Evolutionary conservation across 2,329 filamentous ascomycete species (phyloP), one percentile per base, ranked within the genome.

Genomic region (Exutisphaerella laricina): DNA sequence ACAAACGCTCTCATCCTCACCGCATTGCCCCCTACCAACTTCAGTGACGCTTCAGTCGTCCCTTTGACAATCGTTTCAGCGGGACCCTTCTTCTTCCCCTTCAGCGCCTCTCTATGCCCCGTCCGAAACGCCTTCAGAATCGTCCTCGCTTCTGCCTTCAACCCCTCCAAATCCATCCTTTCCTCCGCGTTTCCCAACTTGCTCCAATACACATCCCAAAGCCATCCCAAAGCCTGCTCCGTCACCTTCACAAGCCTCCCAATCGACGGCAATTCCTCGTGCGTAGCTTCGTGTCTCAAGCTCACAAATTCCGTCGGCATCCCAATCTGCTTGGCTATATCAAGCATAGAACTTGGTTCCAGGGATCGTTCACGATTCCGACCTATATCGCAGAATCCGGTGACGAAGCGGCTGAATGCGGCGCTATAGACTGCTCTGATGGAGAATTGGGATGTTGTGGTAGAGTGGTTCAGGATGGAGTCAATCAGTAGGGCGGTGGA

Each of bases 201-300:
- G 9, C 59, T 66, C 89, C 89, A 97, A 69, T 94, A 96, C 63
- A 86, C 86, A 40, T 81, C 75, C 86, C 87, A 95, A 39, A 96
- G 80, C 89, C 89, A 96, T 32, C 73, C 71, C 49, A 96, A 70
- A 1, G 84, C 86, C 55, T 83, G 79, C 50, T 73, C 68, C 1
- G 84, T 79, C 1, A 84, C 84, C 25, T 74, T 74, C 39, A 87
- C 78, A 49, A 96, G 70, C 50, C 87, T 80, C 8, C 77, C 73
- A 40, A 95, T 70, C 1, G 82, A 81, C 0, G 89, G 89, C 43
- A 95, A 70, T 60, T 88, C 85, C 64, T 94, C 86, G 63, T 97
- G 89, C 29, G 88, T 94, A 31, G 85, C 86, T 67, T 94, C 85
- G 63, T 96, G 89, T 33, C 89, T 79, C 45, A 94, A 72, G 70